These are phyloP conservation scores for Apiotrichum akiyoshidainum DNA, from an alignment of 1,284 basidiomycete genomes.

Conservation along the genomic window DNA sequence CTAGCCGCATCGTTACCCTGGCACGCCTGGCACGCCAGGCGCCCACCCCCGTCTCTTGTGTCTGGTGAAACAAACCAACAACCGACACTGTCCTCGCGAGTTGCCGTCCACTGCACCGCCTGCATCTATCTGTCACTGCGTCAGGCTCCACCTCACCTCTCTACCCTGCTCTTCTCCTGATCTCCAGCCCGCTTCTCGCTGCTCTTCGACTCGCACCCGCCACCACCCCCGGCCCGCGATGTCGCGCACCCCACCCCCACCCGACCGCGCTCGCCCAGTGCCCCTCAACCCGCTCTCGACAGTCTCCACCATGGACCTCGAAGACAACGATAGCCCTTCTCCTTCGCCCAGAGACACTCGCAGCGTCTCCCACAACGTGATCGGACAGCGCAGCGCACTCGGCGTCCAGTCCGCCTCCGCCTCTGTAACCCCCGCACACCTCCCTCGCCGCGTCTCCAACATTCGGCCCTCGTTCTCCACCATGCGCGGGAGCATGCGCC, in stretches of 20 bases:
- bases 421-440: conserved; percentile 1
- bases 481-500: conserved; percentile 5
- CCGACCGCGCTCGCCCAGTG: not conserved
- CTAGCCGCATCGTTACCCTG: too few species aligned
- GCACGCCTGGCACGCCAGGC: too few species aligned
- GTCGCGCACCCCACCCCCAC: conserved; percentile 2
- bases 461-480: conserved; percentile 16
- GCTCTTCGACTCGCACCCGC: too few species aligned
- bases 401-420: conserved; percentile 4
- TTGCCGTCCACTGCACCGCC: too few species aligned
- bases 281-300: not conserved
- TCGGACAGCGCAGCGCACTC: conserved; percentile 7
- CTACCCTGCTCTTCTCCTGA: too few species aligned
- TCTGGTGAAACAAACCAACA: too few species aligned
- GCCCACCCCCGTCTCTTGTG: too few species aligned
- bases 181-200: too few species aligned
- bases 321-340: conserved; percentile 4
- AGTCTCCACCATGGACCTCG: conserved; percentile 1
- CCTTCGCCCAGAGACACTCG: not conserved
- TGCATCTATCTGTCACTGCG: too few species aligned
- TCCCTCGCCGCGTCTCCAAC: conserved; percentile 5
- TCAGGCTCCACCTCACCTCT: too few species aligned
- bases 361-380: not conserved
- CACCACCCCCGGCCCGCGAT: not conserved
- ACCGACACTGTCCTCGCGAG: too few species aligned